These are phyloP conservation scores for Tuber indicum DNA, from an alignment of 495 filamentous ascomycete genomes.

Conservation along the genomic window DNA sequence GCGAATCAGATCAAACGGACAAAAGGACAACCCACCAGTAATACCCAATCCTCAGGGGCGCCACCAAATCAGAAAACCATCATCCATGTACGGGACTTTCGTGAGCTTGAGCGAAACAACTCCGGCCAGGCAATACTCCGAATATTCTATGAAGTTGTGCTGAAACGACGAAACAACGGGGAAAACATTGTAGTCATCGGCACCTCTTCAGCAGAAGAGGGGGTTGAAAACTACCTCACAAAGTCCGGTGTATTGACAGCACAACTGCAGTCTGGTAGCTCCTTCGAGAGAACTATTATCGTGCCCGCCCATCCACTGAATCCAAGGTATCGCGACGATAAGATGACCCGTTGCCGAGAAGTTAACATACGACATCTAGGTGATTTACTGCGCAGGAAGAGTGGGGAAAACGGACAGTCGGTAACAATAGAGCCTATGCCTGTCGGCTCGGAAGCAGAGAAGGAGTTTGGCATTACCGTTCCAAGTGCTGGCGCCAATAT, in stretches of 20 bases:
- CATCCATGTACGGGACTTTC: slow-evolving; percentile 73
- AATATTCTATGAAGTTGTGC: slow-evolving; percentile 63
- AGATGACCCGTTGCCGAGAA: slow-evolving; percentile 50
- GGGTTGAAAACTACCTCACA: slow-evolving; percentile 44
- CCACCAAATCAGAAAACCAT: slow-evolving; percentile 47
- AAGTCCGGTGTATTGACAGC: slow-evolving; percentile 50
- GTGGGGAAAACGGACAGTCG: slow-evolving; percentile 34
- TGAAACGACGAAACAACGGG: slow-evolving; percentile 60
- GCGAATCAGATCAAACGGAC: slow-evolving; percentile 37
- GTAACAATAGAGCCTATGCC: slow-evolving; percentile 25
- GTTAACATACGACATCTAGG: slow-evolving; percentile 67
- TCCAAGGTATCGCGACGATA: slow-evolving; percentile 38
- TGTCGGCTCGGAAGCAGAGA: slow-evolving; percentile 27
- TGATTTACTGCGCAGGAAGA: slow-evolving; percentile 51
- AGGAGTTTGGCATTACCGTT: slow-evolving; percentile 20
- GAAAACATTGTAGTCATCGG: slow-evolving; percentile 71
- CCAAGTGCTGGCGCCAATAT: slow-evolving; percentile 50
- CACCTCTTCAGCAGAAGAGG: slow-evolving; percentile 52
- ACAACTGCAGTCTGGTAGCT: slow-evolving; percentile 44
- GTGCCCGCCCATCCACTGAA: slow-evolving; percentile 43
- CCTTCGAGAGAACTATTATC: slow-evolving; percentile 52
- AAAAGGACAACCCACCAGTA: background rate
- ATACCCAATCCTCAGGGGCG: slow-evolving; percentile 18
- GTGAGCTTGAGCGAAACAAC: slow-evolving; percentile 59
- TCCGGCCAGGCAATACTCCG: slow-evolving; percentile 58